Evolutionary conservation across 768 basidiomycete species (phyloP).

Genomic region (Chalciporus chontae): DNA sequence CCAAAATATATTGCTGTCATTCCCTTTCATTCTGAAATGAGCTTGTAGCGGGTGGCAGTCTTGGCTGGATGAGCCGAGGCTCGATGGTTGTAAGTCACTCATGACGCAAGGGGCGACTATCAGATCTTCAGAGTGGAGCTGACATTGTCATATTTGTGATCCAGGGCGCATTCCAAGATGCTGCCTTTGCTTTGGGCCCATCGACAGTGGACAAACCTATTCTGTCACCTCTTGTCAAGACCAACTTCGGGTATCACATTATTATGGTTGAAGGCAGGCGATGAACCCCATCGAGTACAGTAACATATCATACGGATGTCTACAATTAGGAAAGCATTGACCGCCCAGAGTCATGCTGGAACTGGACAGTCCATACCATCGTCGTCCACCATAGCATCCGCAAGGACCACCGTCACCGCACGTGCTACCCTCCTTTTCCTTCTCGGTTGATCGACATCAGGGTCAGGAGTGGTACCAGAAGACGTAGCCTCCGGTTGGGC

Average conservation of each 20-base stretch:
- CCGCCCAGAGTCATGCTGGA: constrained; percentile 12
- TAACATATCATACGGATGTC: constrained; percentile 13
- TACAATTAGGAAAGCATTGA: constrained; percentile 3
- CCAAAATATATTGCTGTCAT: background rate
- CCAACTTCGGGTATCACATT: constrained; percentile 82
- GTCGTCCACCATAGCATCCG: constrained; percentile 32
- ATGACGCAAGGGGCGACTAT: background rate
- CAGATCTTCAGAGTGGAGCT: background rate
- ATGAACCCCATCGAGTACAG: constrained; percentile 26
- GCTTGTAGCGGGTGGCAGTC: constrained; percentile 68
- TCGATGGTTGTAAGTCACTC: constrained; percentile 67
- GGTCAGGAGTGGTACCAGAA: constrained; percentile 53
- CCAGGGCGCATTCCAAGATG: constrained; percentile 78
- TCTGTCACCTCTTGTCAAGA: constrained; percentile 73
- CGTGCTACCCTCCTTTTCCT: constrained; percentile 38
- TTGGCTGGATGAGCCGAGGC: constrained; percentile 85
- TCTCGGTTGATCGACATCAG: constrained; percentile 58
- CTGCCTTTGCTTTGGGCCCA: constrained; percentile 76
- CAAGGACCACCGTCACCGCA: constrained; percentile 26
- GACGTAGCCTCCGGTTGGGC: constrained; percentile 49
- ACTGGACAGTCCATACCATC: constrained; percentile 29
- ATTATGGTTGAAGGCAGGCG: constrained; percentile 89
- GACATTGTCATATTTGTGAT: constrained; percentile 3
- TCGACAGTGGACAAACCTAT: constrained; percentile 79
- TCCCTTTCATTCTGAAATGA: background rate